A percentile compares a stretch with the other conserved stretches of the same genome.
phyloP scores from a whole-genome alignment of 306 rosid species.

The Hylodesmum podocarpum region DNA sequence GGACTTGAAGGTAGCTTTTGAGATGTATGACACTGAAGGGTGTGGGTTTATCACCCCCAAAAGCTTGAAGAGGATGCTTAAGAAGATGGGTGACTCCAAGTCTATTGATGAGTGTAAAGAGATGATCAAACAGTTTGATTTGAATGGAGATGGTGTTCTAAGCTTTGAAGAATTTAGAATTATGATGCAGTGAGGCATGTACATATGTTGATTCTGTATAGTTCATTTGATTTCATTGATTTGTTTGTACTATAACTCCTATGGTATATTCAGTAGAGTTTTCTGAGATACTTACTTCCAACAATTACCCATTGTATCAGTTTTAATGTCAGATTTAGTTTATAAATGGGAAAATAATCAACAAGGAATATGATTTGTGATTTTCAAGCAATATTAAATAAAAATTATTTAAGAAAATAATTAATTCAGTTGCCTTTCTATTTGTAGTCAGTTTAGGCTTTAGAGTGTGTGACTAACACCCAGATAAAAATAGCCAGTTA shows the following conservation, averaged over 20 bases:
- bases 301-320: neutral
- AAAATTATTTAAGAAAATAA: neutral
- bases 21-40: conserved; percentile 60
- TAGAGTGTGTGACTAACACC: neutral
- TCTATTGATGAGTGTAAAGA: conserved; percentile 60
- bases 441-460: neutral
- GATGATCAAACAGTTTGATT: conserved; percentile 73
- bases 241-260: neutral
- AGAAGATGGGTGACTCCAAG: conserved; percentile 63
- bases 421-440: neutral
- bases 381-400: neutral
- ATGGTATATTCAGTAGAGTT: neutral
- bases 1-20: conserved; percentile 72
- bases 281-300: neutral
- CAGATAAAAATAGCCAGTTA: neutral
- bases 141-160: conserved; percentile 80
- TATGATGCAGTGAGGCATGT: conserved; percentile 59
- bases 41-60: conserved; percentile 75
- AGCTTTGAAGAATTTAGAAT: conserved; percentile 69
- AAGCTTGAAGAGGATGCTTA: conserved; percentile 69
- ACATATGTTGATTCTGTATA: neutral
- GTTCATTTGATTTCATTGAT: neutral
- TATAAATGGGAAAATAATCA: neutral
- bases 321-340: neutral
- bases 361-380: neutral